Percentiles rank a stretch among this genome's conserved stretches.
Conservation (phyloP, 1,284 basidiomycete species). For the Austropuccinia psidii region DNA sequence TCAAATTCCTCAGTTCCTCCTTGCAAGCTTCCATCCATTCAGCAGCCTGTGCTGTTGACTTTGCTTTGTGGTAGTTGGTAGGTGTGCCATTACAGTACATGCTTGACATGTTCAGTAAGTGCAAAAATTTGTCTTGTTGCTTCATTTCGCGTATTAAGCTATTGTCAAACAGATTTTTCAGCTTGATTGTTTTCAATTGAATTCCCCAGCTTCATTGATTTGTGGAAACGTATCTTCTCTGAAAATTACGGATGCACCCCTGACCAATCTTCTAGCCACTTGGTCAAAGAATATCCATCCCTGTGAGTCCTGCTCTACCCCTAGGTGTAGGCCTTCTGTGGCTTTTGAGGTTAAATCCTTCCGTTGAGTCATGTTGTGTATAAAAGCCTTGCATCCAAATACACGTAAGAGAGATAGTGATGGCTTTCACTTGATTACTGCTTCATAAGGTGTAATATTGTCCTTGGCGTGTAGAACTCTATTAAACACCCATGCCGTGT, state of each 20-base stretch:
- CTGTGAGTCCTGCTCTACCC: background rate
- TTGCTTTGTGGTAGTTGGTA: background rate
- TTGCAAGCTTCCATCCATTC: background rate
- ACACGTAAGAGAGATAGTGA: background rate
- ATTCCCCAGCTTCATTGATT: too few relatives aligned
- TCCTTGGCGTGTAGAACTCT: background rate
- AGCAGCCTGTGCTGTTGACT: background rate
- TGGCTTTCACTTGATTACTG: background rate
- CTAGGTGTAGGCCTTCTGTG: background rate
- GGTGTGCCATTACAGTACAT: too few relatives aligned
- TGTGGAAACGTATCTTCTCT: too few relatives aligned
- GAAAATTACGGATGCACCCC: background rate
- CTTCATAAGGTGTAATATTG: background rate
- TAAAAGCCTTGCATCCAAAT: background rate
- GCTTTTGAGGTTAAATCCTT: background rate
- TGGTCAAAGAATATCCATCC: slow-evolving; percentile 1
- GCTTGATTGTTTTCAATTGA: too few relatives aligned
- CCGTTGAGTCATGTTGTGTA: background rate
- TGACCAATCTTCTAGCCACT: background rate
- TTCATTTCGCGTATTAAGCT: too few relatives aligned
- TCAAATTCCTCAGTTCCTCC: too few relatives aligned
- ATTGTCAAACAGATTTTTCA: too few relatives aligned
- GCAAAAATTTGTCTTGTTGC: too few relatives aligned
- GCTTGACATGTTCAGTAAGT: too few relatives aligned
- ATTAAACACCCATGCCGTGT: background rate